Evolutionary conservation across 2,329 filamentous ascomycete species (phyloP).

Genomic region (Fusarium mangiferae): DNA sequence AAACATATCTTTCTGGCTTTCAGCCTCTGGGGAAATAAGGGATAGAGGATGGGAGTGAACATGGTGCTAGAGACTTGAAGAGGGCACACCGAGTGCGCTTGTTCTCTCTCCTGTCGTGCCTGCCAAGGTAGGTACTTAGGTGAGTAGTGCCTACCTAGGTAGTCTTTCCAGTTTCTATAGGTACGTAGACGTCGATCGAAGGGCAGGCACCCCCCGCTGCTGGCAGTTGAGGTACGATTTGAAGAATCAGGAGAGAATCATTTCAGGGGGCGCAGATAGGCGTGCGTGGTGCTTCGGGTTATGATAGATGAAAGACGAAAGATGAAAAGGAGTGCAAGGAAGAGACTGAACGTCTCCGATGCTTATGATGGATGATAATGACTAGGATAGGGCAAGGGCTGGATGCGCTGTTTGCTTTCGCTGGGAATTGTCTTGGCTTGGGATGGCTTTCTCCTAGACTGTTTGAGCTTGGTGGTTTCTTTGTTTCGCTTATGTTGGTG

Average conservation of each 20-base stretch:
- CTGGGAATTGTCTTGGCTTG: not conserved
- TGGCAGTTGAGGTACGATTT: not conserved
- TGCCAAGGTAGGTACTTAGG: not conserved
- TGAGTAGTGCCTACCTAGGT: not conserved
- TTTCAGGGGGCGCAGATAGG: not conserved
- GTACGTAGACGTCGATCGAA: constrained; percentile 1
- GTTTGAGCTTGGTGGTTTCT: not conserved
- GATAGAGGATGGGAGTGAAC: not conserved
- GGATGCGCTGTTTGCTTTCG: not conserved
- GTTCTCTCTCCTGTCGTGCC: not conserved
- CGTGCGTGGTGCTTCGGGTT: constrained; percentile 1
- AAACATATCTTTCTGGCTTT: not conserved
- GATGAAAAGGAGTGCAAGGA: not conserved
- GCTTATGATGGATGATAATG: not conserved
- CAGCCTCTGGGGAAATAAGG: not conserved
- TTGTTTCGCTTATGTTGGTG: not conserved
- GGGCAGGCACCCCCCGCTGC: not conserved
- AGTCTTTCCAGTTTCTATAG: not conserved
- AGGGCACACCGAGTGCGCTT: not conserved
- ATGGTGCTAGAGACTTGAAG: not conserved
- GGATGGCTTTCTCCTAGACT: constrained; percentile 2
- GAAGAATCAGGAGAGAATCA: not conserved
- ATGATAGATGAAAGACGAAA: constrained; percentile 5
- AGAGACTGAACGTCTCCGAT: not conserved
- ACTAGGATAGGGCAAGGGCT: not conserved